Base-by-base conservation (phyloP, 2,329 filamentous ascomycete genomes). In the Exophiala phaeomuriformis region DNA sequence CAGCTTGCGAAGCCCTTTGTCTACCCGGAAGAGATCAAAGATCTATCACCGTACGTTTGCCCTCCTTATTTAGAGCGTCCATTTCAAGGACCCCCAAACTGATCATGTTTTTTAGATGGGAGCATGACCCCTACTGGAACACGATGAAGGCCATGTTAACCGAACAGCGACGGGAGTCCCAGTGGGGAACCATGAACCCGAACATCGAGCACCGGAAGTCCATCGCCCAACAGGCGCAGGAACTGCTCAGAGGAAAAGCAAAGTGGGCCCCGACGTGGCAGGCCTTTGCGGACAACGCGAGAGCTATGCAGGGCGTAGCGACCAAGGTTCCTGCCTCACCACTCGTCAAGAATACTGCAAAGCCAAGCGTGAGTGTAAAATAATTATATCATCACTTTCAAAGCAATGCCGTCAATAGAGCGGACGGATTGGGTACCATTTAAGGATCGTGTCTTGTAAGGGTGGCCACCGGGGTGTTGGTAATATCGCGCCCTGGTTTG, bases 1-100 rank as follows among this genome's bases (percentile, higher is more conserved):
- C 88, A 96, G 76, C 80, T 98, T 74, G 81, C 79, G 57, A 75
- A 84, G 74, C 88, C 90, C 3, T 98, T 98, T 74, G 82, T 87
- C 52, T 97, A 88, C 86, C 93, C 93, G 1, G 78, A 82, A 60
- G 70, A 75, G 61, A 86, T 88, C 3, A 70, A 76, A 60, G 78
- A 85, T 67, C 74, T 80, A 57, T 68, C 76, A 53, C 71, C 75
- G 68, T 90, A 73, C 53, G 77, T 75, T 46, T n/a, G 12, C 62
- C 51, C 57, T 51, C 47, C 19, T 19, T 19, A 19, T 19, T 27
- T 28, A 27, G 5, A 7, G 4, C 19, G 4, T 27, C 5, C 4
- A 5, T 28, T 27, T 28, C 39, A 28, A 41, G 12, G 39, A 9
- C 19, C 27, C 19, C 4, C 28, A n/a, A 28, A 47, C 44, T 47